Evolutionary conservation across 331 rosid genomes (phyloP), one percentile per base, ranked within the genome.

Genomic region (Malus hybrid): DNA sequence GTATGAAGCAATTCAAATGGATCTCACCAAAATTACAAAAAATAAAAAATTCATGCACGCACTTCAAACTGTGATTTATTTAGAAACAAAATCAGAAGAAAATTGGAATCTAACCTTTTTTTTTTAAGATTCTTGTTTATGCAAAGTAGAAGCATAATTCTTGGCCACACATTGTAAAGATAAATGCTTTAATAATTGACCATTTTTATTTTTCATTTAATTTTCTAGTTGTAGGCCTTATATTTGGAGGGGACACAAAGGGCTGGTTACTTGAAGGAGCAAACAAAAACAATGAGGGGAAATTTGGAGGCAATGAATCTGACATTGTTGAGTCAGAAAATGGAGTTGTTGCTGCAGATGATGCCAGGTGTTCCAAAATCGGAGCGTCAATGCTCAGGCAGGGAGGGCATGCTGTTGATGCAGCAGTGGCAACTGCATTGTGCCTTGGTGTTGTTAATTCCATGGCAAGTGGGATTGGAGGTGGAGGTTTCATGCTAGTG

Each of bases 401-500:
- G 78, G 94, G 93, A 13, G 99, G 97, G 13, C 99, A 94, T 79
- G 99, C 96, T 15, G 97, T 94, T 82, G 99, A 94, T 87, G 97
- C 96, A 76, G 91, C 96, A 34, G 99, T 94, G 68, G 97, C 93
- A 15, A 78, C 97, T 19, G 85, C 97, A 24, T 80, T 92, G 82
- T 94, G 99, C 77, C 72, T 86, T 6, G 99, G 99, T 60, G 96
- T 94, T 62, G 97, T 94, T 77, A 75, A 77, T 66, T 68, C 89
- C 18, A 77, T 80, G 80, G 86, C 96, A 15, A 94, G 99, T 71
- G 99, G 99, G 79, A 90, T 94, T 4, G 99, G 99, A 28, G 97
- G 99, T n/a, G 97, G 99, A 15, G 86, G 80, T 46, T 94, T 94
- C 86, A 88, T 92, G 92, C 66, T 92, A 13, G 88, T 94, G 19